Percentiles rank a stretch among this genome's conserved stretches.
Evolutionary conservation across 495 filamentous ascomycete species (phyloP).

Genomic region (Penicillium herquei): DNA sequence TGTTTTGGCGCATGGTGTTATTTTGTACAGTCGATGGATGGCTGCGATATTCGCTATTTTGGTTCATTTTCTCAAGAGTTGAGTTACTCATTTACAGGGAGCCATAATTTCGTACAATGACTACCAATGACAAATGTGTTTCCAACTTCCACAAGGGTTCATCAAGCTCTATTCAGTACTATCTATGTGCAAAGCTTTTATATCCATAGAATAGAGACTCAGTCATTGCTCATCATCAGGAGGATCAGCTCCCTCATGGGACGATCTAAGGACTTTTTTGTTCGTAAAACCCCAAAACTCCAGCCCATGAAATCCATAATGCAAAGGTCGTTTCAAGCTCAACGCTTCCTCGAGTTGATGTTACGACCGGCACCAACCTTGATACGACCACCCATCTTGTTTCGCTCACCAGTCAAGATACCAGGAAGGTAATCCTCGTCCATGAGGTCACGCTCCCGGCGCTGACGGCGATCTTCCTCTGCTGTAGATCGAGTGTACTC

Average conservation of each 20-base stretch:
- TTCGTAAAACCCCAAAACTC: slow-evolving; percentile 30
- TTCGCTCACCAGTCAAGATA: slow-evolving; percentile 78
- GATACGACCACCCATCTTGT: slow-evolving; percentile 59
- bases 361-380: slow-evolving; percentile 83
- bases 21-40: slow-evolving; percentile 32
- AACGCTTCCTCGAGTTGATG: slow-evolving; percentile 78
- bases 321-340: slow-evolving; percentile 21
- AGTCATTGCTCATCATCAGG: slow-evolving; percentile 16
- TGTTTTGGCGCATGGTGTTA: slow-evolving; percentile 49
- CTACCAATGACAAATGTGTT: slow-evolving; percentile 11
- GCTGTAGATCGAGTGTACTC: slow-evolving; percentile 71
- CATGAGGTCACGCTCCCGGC: slow-evolving; percentile 76
- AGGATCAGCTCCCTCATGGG: slow-evolving; percentile 8
- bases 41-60: slow-evolving; percentile 24
- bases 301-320: slow-evolving; percentile 28
- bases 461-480: slow-evolving; percentile 60
- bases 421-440: slow-evolving; percentile 89
- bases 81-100: neutral
- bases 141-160: neutral
- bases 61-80: slow-evolving; percentile 10
- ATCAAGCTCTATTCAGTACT: slow-evolving; percentile 4
- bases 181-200: slow-evolving; percentile 16
- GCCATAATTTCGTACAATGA: slow-evolving; percentile 1
- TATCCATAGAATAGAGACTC: neutral
- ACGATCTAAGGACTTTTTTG: slow-evolving; percentile 29